Percentiles rank a stretch among this genome's conserved stretches.
These are phyloP conservation scores for Jasminum sambac DNA, from an alignment of 257 asterid genomes.

Conservation along the genomic window DNA sequence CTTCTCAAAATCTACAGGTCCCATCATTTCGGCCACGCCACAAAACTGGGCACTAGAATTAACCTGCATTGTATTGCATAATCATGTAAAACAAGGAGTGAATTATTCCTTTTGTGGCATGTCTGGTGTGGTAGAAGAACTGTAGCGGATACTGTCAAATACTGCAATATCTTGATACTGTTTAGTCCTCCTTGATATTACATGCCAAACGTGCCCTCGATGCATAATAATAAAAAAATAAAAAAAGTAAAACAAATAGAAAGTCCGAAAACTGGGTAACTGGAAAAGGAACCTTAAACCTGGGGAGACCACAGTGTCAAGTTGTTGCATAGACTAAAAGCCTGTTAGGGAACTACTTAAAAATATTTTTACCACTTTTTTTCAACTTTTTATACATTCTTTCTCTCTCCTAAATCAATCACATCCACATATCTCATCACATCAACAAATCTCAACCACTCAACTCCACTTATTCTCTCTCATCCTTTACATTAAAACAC, in stretches of 20 bases:
- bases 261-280: background rate
- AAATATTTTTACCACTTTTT: too few relatives aligned
- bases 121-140: background rate
- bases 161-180: background rate
- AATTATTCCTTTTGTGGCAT: background rate
- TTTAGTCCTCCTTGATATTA: background rate
- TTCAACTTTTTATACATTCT: too few relatives aligned
- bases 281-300: background rate
- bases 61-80: conserved; percentile 45
- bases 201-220: background rate
- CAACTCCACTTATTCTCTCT: too few relatives aligned
- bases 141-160: background rate
- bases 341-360: too few relatives aligned
- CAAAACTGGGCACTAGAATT: conserved; percentile 99
- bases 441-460: too few relatives aligned
- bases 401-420: too few relatives aligned
- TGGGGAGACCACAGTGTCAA: background rate
- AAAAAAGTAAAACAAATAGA: too few relatives aligned
- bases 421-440: too few relatives aligned
- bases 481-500: too few relatives aligned
- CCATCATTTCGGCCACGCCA: conserved; percentile 99
- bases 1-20: conserved; percentile 86
- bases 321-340: background rate
- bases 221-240: too few relatives aligned
- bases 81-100: background rate